phyloP scores from a whole-genome alignment of 2,329 filamentous ascomycete species.

The Fusarium metavorans region DNA sequence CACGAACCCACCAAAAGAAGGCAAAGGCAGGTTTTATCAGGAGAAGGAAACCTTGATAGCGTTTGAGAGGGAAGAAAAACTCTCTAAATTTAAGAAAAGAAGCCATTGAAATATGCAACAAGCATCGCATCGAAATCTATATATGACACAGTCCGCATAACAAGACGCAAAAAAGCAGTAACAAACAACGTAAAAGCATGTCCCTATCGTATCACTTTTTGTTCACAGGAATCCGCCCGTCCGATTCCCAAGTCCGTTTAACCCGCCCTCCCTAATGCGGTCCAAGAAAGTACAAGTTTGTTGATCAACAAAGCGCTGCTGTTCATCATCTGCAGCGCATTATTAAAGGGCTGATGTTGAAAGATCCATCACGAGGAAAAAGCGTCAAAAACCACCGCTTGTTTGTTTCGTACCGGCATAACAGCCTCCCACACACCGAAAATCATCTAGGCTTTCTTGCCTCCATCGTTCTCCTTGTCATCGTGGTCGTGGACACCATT shows the following conservation, averaged over 20 bases:
- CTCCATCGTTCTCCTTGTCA: conserved; percentile 27
- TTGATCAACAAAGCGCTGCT: conserved; percentile 4
- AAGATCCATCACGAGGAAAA: conserved; percentile 11
- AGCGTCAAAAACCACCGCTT: conserved; percentile 3
- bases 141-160: conserved; percentile 11
- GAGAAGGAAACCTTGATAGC: conserved; percentile 1
- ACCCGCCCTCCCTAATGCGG: conserved; percentile 7
- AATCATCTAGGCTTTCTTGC: conserved; percentile 25
- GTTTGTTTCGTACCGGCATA: conserved; percentile 4
- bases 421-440: conserved; percentile 1
- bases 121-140: conserved; percentile 32
- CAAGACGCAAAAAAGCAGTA: conserved; percentile 6
- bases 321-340: conserved; percentile 5
- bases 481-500: conserved; percentile 36
- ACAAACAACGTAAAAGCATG: background rate
- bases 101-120: conserved; percentile 31
- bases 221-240: conserved; percentile 32
- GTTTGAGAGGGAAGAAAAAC: conserved; percentile 8
- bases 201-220: conserved; percentile 24
- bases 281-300: conserved; percentile 30
- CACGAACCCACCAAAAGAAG: conserved; percentile 21
- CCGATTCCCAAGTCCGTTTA: conserved; percentile 14
- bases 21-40: background rate
- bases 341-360: conserved; percentile 32
- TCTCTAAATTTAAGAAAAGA: conserved; percentile 2